These are phyloP conservation scores for Phytophthora sansomeana DNA, from an alignment of 352 stramenopile genomes.

Conservation along the genomic window DNA sequence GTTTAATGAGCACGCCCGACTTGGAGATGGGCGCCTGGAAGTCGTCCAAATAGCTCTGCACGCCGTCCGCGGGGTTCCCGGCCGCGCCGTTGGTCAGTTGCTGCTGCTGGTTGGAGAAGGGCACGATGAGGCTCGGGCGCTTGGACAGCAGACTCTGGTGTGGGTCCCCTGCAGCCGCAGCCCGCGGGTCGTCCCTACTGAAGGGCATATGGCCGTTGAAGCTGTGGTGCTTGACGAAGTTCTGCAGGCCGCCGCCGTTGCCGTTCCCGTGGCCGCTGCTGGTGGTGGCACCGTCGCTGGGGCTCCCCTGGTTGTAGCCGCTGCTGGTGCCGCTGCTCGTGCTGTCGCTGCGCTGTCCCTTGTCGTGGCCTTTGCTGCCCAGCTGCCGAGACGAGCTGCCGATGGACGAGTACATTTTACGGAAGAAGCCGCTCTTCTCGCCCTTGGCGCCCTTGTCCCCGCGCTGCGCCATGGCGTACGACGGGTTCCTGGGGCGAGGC, in stretches of 20 bases:
- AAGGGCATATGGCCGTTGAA: conserved; percentile 80
- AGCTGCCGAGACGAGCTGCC: conserved; percentile 54
- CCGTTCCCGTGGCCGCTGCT: conserved; percentile 39
- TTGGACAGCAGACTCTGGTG: conserved; percentile 74
- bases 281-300: conserved; percentile 43
- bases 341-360: conserved; percentile 41
- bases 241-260: conserved; percentile 34
- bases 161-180: conserved; percentile 26
- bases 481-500: conserved; percentile 2
- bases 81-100: conserved; percentile 21
- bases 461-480: conserved; percentile 46
- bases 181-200: conserved; percentile 41
- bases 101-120: conserved; percentile 51
- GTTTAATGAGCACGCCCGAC: conserved; percentile 87
- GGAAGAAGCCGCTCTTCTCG: conserved; percentile 70
- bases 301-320: conserved; percentile 41
- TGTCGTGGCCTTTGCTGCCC: conserved; percentile 36
- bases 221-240: conserved; percentile 69
- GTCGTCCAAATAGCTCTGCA: conserved; percentile 69
- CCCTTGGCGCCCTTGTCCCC: conserved; percentile 43
- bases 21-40: conserved; percentile 87
- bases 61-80: conserved; percentile 31
- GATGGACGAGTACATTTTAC: conserved; percentile 71
- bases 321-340: conserved; percentile 44
- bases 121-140: conserved; percentile 79